Evolutionary conservation across 305 asterid species (phyloP).

Genomic region (Euphrasia arctica): DNA sequence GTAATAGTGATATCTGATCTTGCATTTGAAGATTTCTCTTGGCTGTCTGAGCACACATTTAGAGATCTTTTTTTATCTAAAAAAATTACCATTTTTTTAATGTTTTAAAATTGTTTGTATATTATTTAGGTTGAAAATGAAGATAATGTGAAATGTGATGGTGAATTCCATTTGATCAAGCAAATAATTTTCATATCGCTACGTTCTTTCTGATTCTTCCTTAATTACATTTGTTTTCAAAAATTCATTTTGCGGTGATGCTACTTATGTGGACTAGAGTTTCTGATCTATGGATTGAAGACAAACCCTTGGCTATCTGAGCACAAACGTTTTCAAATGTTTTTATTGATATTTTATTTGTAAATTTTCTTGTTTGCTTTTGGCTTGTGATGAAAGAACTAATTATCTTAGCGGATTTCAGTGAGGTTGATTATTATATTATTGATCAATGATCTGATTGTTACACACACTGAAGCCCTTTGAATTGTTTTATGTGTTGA

Average conservation of each 20-base stretch:
- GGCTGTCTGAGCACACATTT: too few relatives aligned
- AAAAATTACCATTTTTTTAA: too few relatives aligned
- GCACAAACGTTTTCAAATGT: not conserved
- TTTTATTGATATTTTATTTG: too few relatives aligned
- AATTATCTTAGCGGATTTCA: slow-evolving; percentile 87
- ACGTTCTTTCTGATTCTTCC: too few relatives aligned
- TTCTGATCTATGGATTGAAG: not conserved
- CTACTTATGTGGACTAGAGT: not conserved
- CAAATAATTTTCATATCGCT: not conserved
- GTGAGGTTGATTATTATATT: slow-evolving; percentile 40
- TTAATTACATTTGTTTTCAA: too few relatives aligned
- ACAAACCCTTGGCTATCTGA: not conserved
- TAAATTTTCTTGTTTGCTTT: too few relatives aligned
- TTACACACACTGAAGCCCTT: slow-evolving; percentile 6
- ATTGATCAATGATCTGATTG: slow-evolving; percentile 31
- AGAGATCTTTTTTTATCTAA: too few relatives aligned
- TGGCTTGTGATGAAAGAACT: not conserved
- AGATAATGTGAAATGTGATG: not conserved
- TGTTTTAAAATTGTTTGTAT: too few relatives aligned
- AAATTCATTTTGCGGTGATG: not conserved
- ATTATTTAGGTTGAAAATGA: not conserved
- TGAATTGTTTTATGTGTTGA: not conserved
- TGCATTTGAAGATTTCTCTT: too few relatives aligned
- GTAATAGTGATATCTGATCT: too few relatives aligned
- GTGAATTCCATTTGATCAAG: not conserved